Conservation (phyloP, 257 asterid genomes). For the Scutellaria minor region DNA sequence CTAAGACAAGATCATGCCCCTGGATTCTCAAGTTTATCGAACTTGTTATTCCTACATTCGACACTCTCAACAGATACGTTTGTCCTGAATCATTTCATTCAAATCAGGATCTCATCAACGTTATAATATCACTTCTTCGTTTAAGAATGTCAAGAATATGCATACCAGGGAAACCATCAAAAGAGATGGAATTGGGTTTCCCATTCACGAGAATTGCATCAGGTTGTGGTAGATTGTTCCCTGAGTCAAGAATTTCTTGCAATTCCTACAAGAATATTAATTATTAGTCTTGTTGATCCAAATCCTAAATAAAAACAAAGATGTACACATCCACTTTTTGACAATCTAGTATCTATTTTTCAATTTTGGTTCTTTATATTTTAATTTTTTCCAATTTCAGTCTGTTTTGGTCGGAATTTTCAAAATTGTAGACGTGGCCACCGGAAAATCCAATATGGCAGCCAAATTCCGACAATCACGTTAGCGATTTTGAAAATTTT, state of each 20-base stretch:
- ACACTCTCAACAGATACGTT: constrained; percentile 67
- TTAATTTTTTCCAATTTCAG: too few relatives aligned
- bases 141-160: neutral
- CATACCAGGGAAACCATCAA: constrained; percentile 61
- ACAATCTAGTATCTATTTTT: too few relatives aligned
- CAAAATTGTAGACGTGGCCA: too few relatives aligned
- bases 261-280: constrained; percentile 45
- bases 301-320: too few relatives aligned
- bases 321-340: too few relatives aligned
- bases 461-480: too few relatives aligned
- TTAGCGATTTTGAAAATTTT: too few relatives aligned
- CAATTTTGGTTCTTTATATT: too few relatives aligned
- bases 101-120: neutral
- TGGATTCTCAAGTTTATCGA: constrained; percentile 80
- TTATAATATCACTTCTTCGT: neutral
- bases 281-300: neutral
- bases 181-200: constrained; percentile 41
- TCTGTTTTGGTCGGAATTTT: too few relatives aligned
- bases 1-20: constrained; percentile 60
- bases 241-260: constrained; percentile 60
- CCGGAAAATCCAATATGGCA: too few relatives aligned
- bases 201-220: constrained; percentile 79
- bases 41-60: constrained; percentile 62
- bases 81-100: constrained; percentile 44
- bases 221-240: constrained; percentile 55